phyloP scores from a whole-genome alignment of 305 asterid genomes.

The Striga hermonthica region DNA sequence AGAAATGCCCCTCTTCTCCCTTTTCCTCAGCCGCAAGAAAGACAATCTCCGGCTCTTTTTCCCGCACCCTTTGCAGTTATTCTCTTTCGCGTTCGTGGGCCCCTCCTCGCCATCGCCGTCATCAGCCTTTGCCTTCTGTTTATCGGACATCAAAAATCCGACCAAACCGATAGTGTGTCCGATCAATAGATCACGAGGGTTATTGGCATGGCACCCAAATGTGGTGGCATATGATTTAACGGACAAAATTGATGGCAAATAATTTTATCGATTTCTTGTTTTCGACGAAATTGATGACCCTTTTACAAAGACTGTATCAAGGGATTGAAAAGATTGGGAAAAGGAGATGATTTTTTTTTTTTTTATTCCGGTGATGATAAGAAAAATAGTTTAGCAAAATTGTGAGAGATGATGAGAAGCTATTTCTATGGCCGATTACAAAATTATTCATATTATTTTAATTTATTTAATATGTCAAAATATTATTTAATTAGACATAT shows the following conservation, averaged over 20 bases:
- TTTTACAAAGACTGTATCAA: background rate
- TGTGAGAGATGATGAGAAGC: too few relatives aligned
- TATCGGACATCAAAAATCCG: constrained; percentile 48
- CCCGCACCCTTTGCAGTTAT: constrained; percentile 28
- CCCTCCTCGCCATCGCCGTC: constrained; percentile 33
- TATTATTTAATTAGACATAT: too few relatives aligned
- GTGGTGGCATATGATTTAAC: constrained; percentile 28
- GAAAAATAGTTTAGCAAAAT: too few relatives aligned
- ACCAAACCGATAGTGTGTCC: constrained; percentile 5
- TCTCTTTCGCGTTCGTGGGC: constrained; percentile 26
- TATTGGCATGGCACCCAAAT: constrained; percentile 21
- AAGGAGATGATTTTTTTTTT: background rate
- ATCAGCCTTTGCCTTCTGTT: constrained; percentile 29
- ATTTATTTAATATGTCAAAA: too few relatives aligned
- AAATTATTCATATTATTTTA: too few relatives aligned
- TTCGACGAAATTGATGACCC: background rate
- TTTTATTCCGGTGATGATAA: background rate
- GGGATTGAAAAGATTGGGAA: constrained; percentile 16
- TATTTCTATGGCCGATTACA: too few relatives aligned
- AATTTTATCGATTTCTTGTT: background rate
- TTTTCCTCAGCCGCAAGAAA: constrained; percentile 42
- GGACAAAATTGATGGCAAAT: background rate
- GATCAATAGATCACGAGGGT: constrained; percentile 22
- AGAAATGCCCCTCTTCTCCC: constrained; percentile 41
- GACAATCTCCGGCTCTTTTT: constrained; percentile 36